A percentile compares a stretch with the other conserved stretches of the same genome.
Conservation (phyloP, 2,329 filamentous ascomycete genomes). For the Alternaria metachromatica region DNA sequence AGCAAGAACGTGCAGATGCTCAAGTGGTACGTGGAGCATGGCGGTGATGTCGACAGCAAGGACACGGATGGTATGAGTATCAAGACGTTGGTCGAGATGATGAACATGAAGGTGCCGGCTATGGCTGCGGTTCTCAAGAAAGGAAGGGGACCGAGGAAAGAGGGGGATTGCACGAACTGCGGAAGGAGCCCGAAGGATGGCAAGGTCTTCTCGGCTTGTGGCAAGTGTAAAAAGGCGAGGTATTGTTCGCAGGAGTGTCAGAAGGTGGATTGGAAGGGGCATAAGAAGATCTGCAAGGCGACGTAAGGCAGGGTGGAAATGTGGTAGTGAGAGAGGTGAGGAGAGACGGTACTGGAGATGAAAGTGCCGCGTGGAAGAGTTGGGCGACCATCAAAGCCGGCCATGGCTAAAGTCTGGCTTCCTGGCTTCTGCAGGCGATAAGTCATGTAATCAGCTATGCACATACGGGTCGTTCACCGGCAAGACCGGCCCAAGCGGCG, state of each 20-base stretch:
- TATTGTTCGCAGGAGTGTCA: constrained; percentile 23
- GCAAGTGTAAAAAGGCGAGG: constrained; percentile 16
- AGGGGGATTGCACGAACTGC: constrained; percentile 17
- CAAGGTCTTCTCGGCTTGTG: constrained; percentile 8
- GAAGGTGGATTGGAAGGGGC: constrained; percentile 24
- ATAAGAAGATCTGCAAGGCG: constrained; percentile 18
- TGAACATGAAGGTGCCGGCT: constrained; percentile 14
- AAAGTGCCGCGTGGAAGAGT: neutral
- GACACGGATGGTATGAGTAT: constrained; percentile 25
- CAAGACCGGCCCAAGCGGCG: neutral
- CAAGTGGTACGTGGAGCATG: constrained; percentile 24
- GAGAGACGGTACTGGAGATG: neutral
- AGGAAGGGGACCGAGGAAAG: constrained; percentile 10
- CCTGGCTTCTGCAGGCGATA: neutral
- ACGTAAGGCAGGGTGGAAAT: neutral
- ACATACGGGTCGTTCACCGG: neutral
- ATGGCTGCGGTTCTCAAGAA: constrained; percentile 11
- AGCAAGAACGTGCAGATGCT: constrained; percentile 19
- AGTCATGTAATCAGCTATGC: neutral
- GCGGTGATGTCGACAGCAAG: constrained; percentile 23
- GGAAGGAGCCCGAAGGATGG: constrained; percentile 11
- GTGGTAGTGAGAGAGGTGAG: neutral
- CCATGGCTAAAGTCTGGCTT: neutral
- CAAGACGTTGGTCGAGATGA: constrained; percentile 20
- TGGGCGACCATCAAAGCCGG: neutral